Evolutionary conservation across 1,284 basidiomycete species (phyloP), one percentile per base, ranked within the genome.

Genomic region (Xerocomus amazonicus): DNA sequence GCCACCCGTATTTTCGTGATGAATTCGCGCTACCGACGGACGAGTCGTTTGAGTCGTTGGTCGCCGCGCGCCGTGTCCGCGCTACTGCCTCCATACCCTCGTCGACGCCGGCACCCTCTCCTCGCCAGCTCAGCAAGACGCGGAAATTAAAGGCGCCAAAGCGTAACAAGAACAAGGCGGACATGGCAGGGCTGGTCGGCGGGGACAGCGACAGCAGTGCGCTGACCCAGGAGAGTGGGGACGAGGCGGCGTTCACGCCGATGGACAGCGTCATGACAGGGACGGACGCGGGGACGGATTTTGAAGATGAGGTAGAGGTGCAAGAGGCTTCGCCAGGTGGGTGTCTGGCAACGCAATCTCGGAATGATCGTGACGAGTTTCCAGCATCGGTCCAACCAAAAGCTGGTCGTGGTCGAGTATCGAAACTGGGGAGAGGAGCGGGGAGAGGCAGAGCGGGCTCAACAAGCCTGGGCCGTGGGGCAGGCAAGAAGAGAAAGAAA

Each of bases 171-270:
- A 58, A 58, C 55, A 65, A 60, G 61, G 58, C 62, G 48, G 79
- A 81, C 50, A 71, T 83, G 70, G 84, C 84, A 0, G 86, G 86
- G 1, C 67, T 88, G 17, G 78, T 87, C 3, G 81, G 79, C 26
- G 85, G 84, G 4, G 85, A 90, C 60, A 90, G 87, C 60, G 87
- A 89, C 58, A 87, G 84, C 57, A 90, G 87, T 54, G 87, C 84
- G 31, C 62, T 89, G 58, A 90, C 87, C 8, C 81, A 86, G 62
- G 86, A 89, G 64, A 89, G 84, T 52, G 85, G 80, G 8, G 87
- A 89, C 50, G 87, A 89, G 56, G 68, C 67, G 3, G 69, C 61
- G 23, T 76, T 76, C 42, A 81, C 80, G 7, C 77, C 79, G 3
- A 71, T 75, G 57, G 80, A 78, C 33, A 87, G 84, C 53, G 74